Percentiles rank a stretch among this genome's conserved stretches.
phyloP scores from a whole-genome alignment of 768 basidiomycete genomes.

The Tubosaeta sp. region DNA sequence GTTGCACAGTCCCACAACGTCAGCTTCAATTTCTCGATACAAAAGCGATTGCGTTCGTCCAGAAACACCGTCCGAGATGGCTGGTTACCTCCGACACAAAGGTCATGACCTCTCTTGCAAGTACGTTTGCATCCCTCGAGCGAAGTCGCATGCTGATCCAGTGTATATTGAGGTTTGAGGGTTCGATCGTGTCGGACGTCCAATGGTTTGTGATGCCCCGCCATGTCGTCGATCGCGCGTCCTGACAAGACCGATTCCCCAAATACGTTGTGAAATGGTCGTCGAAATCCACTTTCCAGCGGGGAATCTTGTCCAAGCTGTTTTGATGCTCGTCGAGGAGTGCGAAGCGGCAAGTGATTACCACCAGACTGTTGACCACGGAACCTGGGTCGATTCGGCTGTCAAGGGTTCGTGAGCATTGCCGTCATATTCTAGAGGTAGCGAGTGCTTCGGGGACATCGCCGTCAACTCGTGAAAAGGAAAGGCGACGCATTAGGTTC shows the following conservation, averaged over 20 bases:
- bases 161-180: constrained; percentile 11
- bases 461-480: not conserved
- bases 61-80: constrained; percentile 8
- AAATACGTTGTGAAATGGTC: constrained; percentile 14
- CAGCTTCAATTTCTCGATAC: constrained; percentile 10
- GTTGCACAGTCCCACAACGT: too few species aligned
- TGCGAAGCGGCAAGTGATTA: constrained; percentile 1
- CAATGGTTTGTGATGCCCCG: constrained; percentile 9
- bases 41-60: constrained; percentile 9
- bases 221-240: constrained; percentile 7
- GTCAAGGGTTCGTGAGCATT: not conserved
- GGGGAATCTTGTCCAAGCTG: not conserved
- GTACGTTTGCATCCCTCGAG: constrained; percentile 4
- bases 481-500: too few species aligned
- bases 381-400: too few species aligned
- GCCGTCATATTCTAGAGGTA: not conserved
- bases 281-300: constrained; percentile 16
- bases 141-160: constrained; percentile 16
- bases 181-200: constrained; percentile 10
- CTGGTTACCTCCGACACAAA: constrained; percentile 8
- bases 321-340: constrained; percentile 10
- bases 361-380: too few species aligned
- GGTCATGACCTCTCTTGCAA: constrained; percentile 2
- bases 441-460: not conserved
- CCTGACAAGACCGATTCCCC: constrained; percentile 2